phyloP scores from a whole-genome alignment of 164 flowering plant genomes.

The Macadamia integrifolia region DNA sequence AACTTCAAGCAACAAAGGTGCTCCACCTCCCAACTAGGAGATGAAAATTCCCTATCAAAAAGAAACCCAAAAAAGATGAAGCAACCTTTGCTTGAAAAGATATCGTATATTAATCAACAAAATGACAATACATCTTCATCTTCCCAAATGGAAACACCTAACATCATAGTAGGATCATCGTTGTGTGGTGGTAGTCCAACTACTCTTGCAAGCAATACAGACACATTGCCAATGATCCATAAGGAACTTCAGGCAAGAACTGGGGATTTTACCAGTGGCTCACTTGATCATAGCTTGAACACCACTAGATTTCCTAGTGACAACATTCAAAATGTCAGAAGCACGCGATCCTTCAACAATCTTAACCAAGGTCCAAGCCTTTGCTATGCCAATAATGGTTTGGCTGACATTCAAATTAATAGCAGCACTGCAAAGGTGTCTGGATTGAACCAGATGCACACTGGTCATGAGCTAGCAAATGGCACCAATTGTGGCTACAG shows the following conservation, averaged over 20 bases:
- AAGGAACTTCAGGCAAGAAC: background rate
- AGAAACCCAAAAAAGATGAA: background rate
- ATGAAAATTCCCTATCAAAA: background rate
- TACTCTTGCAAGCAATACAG: background rate
- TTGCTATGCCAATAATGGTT: background rate
- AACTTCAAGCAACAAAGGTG: background rate
- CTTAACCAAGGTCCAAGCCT: background rate
- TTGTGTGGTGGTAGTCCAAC: background rate
- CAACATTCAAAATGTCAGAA: background rate
- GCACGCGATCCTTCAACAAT: background rate
- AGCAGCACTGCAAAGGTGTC: background rate
- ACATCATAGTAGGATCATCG: background rate
- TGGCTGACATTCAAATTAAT: slow-evolving; percentile 1
- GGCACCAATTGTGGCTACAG: background rate
- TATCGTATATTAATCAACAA: no score
- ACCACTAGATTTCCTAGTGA: no score
- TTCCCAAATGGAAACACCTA: background rate
- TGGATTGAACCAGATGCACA: background rate
- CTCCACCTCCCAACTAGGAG: background rate
- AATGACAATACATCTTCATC: no score
- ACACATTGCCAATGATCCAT: background rate
- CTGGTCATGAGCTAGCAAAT: background rate
- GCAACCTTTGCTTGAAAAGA: background rate
- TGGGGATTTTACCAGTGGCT: background rate
- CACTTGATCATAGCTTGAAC: no score